Evolutionary conservation across 805 yeast genomes (phyloP), one percentile per base, ranked within the genome.

Genomic region (Saturnispora kantuleensis): DNA sequence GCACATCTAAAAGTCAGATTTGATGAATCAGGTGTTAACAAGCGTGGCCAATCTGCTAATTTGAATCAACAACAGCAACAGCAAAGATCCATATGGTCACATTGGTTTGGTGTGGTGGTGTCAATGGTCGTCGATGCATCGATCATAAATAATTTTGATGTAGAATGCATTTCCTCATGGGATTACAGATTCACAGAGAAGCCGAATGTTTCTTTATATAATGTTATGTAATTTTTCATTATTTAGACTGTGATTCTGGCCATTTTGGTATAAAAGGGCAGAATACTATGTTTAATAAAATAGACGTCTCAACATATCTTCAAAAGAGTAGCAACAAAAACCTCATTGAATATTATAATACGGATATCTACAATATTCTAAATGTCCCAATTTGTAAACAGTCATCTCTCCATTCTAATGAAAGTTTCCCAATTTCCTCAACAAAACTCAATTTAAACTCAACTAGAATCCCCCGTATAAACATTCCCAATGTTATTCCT

Each of bases 11-110:
- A 81, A 58, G 84, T 83, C 10, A 68, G 79, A 48, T 84, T 83
- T 53, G 93, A 84, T 59, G 93, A 84, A 55, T 73, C 81, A 44
- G 93, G 93, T 0, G 71, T 67, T 48, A 80, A 78, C 48, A 73
- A 79, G 56, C 54, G 74, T 26, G 88, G 88, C 2, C 83, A 79
- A 45, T 69, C 76, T 16, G 74, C 87, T 0, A 79, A 79, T 38
- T 59, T 80, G 47, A 57, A 71, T 21, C 52, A 52, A 18, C 38
- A 47, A 26, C 48, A 45, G 34, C 42, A 34, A 47, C 46, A 59
- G 5, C 53, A 57, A n/a, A 69, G 83, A 56, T 69, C 77, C 2
- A 44, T 74, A 1, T 82, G 84, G 82, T 79, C 90, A 7, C 67
- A 81, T 5, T 77, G 84, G 77, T 77, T 74, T 56, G 93, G 90